Conservation (phyloP, 176 grass and related monocot species). For the Avena insularis region DNA sequence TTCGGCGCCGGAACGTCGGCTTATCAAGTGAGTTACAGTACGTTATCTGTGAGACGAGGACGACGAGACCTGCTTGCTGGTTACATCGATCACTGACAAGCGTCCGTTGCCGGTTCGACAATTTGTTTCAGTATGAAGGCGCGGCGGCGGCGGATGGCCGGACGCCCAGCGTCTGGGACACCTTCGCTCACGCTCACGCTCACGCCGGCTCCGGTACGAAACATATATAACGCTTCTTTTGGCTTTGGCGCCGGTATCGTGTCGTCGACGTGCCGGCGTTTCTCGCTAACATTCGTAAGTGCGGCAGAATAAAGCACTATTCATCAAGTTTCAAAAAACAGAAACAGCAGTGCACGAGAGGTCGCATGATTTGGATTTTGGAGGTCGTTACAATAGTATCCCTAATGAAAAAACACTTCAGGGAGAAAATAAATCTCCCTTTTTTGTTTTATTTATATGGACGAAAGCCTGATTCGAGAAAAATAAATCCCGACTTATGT, state of each 20-base stretch:
- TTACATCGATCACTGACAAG: background rate
- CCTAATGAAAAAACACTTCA: too few relatives aligned
- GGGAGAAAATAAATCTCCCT: too few relatives aligned
- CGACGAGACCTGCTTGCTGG: background rate
- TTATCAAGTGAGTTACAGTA: slow-evolving; percentile 15
- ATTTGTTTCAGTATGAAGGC: slow-evolving; percentile 10
- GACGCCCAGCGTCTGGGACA: slow-evolving; percentile 19
- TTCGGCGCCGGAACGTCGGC: slow-evolving; percentile 17
- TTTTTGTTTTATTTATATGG: too few relatives aligned
- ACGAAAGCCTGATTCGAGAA: too few relatives aligned
- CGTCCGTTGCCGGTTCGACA: background rate
- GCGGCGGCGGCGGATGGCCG: slow-evolving; percentile 22
- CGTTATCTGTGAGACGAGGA: background rate
- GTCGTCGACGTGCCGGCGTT: background rate
- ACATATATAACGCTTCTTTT: background rate
- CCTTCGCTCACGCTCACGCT: background rate
- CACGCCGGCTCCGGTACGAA: background rate
- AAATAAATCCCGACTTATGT: too few relatives aligned
- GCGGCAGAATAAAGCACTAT: background rate
- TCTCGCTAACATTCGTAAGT: background rate
- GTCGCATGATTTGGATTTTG: background rate
- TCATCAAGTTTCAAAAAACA: background rate
- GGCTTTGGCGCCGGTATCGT: background rate
- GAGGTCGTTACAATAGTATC: too few relatives aligned
- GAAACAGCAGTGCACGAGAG: background rate